Conservation (phyloP, 768 basidiomycete species). For the Cystobasidium tubakii region DNA sequence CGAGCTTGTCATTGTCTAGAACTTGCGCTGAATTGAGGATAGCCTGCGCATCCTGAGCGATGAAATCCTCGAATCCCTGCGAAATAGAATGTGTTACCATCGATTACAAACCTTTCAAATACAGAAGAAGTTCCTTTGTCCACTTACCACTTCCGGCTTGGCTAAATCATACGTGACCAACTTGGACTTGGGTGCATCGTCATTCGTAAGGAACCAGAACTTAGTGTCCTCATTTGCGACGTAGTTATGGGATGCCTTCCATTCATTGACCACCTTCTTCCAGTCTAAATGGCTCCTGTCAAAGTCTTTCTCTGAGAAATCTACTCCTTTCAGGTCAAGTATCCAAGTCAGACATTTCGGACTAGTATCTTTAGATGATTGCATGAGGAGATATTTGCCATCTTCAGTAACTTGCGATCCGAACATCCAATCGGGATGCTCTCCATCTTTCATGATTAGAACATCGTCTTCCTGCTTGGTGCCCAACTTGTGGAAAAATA, state of each 20-base stretch:
- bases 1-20: conserved; percentile 59
- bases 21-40: conserved; percentile 56
- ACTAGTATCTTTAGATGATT: conserved; percentile 40
- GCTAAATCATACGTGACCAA: conserved; percentile 39
- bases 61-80: conserved; percentile 57
- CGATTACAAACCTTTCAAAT: neutral
- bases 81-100: neutral
- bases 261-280: conserved; percentile 66
- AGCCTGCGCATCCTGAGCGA: conserved; percentile 64
- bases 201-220: conserved; percentile 44
- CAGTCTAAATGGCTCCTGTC: conserved; percentile 61
- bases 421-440: conserved; percentile 41
- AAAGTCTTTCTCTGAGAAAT: conserved; percentile 53
- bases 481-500: conserved; percentile 70
- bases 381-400: conserved; percentile 42
- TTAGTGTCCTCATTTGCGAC: conserved; percentile 42
- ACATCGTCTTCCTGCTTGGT: conserved; percentile 65
- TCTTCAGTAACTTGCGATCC: conserved; percentile 12
- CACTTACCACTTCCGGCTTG: conserved; percentile 38
- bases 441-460: conserved; percentile 58
- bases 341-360: conserved; percentile 62
- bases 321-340: conserved; percentile 57
- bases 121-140: no score
- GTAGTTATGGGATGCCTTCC: conserved; percentile 56
- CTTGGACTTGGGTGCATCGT: conserved; percentile 42